Evolutionary conservation across 768 basidiomycete genomes (phyloP).

Genomic region (Boletellus ananas): DNA sequence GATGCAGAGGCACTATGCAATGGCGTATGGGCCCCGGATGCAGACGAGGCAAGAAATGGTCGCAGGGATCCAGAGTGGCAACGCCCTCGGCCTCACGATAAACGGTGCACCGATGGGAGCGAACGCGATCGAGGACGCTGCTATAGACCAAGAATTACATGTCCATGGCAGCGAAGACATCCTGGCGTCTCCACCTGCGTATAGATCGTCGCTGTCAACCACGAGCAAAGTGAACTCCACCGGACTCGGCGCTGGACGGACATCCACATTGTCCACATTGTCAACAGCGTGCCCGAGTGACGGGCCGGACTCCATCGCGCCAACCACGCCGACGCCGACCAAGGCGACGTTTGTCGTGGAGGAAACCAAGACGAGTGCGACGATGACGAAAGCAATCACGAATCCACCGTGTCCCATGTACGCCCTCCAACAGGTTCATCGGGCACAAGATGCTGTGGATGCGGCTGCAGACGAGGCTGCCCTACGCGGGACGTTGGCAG

Average conservation of each 20-base stretch:
- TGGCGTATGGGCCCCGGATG: slow-evolving; percentile 4
- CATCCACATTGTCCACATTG: not conserved
- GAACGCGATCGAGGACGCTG: not conserved
- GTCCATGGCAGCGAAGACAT: not conserved
- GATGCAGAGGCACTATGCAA: slow-evolving; percentile 10
- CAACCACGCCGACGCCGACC: slow-evolving; percentile 11
- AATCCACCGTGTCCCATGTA: slow-evolving; percentile 1
- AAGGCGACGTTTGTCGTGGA: slow-evolving; percentile 6
- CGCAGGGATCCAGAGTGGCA: not conserved
- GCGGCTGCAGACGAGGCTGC: slow-evolving; percentile 21
- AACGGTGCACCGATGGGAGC: not conserved
- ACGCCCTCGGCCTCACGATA: slow-evolving; percentile 8
- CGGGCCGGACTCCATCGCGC: not conserved
- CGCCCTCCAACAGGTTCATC: slow-evolving; percentile 18
- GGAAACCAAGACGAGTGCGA: not conserved
- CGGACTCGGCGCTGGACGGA: not conserved
- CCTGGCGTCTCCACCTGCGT: slow-evolving; percentile 5
- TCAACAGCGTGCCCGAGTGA: not conserved
- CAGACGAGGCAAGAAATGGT: slow-evolving; percentile 1
- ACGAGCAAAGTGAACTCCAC: not conserved
- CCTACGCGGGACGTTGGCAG: slow-evolving; percentile 17
- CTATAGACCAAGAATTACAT: not conserved
- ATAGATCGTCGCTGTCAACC: not conserved
- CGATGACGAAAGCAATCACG: not conserved
- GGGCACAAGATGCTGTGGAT: slow-evolving; percentile 22